Conservation (phyloP, 75 land plant genomes). For the Pinus taeda region DNA sequence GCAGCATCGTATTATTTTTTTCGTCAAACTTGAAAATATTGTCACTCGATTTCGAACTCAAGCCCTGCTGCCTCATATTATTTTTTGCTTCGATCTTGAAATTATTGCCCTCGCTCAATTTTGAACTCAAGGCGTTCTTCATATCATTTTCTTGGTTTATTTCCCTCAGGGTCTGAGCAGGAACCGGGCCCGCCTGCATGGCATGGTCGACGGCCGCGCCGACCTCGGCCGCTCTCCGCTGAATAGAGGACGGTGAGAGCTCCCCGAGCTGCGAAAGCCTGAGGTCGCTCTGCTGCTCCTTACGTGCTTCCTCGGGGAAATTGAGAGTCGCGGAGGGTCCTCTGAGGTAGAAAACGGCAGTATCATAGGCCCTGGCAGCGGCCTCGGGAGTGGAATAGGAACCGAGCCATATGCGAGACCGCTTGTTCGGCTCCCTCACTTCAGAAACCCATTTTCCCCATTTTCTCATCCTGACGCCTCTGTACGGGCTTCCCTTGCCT, state of each 20-base stretch:
- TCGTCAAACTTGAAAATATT: too few relatives aligned
- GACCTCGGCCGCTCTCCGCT: neutral
- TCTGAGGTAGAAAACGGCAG: conserved; percentile 33
- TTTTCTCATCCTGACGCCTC: conserved; percentile 38
- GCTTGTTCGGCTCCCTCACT: conserved; percentile 28
- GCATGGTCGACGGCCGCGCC: conserved; percentile 7
- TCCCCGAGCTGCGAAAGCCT: neutral
- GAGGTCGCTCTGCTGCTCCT: neutral
- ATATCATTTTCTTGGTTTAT: too few relatives aligned
- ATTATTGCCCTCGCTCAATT: too few relatives aligned
- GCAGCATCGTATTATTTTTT: too few relatives aligned
- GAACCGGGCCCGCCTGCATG: neutral
- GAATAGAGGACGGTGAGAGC: neutral
- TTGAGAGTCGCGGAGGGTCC: conserved; percentile 30
- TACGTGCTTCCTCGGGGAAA: conserved; percentile 19
- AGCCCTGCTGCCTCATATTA: too few relatives aligned
- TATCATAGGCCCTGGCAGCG: conserved; percentile 49
- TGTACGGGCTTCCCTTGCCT: conserved; percentile 15
- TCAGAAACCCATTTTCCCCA: conserved; percentile 45
- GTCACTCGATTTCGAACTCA: too few relatives aligned
- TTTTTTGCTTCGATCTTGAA: too few relatives aligned
- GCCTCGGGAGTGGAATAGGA: conserved; percentile 35
- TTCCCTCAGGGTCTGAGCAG: too few relatives aligned
- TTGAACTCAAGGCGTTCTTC: too few relatives aligned
- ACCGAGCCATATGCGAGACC: conserved; percentile 25